phyloP scores from a whole-genome alignment of 176 grass and related monocot genomes.

The Thinopyrum elongatum region DNA sequence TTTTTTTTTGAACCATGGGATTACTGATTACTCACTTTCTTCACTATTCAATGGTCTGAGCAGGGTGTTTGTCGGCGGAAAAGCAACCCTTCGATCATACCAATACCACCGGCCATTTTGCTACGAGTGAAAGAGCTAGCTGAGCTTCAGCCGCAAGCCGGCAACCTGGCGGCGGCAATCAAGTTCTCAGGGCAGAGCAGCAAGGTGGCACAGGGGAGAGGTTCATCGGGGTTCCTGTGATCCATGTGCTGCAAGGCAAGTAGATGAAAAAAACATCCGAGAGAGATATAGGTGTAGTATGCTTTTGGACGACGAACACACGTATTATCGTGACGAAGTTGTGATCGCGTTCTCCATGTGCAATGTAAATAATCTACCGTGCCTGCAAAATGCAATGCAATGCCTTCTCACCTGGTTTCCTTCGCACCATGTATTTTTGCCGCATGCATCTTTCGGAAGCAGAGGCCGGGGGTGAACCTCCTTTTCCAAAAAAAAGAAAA shows the following conservation, averaged over 20 bases:
- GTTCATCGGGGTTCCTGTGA: slow-evolving; percentile 88
- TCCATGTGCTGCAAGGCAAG: slow-evolving; percentile 17
- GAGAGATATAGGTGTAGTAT: slow-evolving; percentile 12
- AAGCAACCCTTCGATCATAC: slow-evolving; percentile 58
- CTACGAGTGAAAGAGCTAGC: slow-evolving; percentile 76
- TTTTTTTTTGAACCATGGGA: no score
- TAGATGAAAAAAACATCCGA: not conserved
- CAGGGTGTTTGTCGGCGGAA: slow-evolving; percentile 69
- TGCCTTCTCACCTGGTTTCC: not conserved
- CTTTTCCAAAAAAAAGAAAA: no score
- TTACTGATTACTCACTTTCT: not conserved
- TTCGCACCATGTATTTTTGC: not conserved
- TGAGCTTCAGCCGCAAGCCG: slow-evolving; percentile 52
- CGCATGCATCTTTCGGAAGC: no score
- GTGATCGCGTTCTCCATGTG: not conserved
- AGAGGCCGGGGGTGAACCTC: no score
- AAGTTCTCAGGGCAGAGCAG: slow-evolving; percentile 39
- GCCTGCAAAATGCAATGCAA: not conserved
- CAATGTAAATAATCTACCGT: slow-evolving; percentile 20
- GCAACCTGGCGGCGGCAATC: slow-evolving; percentile 25
- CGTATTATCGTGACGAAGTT: not conserved
- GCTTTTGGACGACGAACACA: slow-evolving; percentile 12
- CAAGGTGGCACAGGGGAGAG: slow-evolving; percentile 65
- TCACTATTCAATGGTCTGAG: not conserved
- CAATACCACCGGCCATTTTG: slow-evolving; percentile 77